These are phyloP conservation scores for Russula olivacea DNA, from an alignment of 768 basidiomycete species.

Conservation along the genomic window DNA sequence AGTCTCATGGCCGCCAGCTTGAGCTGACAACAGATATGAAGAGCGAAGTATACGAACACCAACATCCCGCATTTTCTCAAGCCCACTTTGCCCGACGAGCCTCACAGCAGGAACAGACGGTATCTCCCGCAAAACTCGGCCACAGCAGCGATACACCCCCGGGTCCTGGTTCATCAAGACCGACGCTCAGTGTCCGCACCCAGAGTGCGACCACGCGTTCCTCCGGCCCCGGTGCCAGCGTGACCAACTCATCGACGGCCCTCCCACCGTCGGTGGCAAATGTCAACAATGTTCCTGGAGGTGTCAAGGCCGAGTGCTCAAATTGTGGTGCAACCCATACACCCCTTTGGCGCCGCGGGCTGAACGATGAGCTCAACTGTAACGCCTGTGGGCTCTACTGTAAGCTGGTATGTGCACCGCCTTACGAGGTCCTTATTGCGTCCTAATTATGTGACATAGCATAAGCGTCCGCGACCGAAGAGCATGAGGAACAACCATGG, in stretches of 20 bases:
- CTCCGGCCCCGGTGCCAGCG: slow-evolving; percentile 57
- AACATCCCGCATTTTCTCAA: slow-evolving; percentile 32
- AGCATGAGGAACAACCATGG: slow-evolving; percentile 76
- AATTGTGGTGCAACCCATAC: slow-evolving; percentile 89
- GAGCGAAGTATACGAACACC: slow-evolving; percentile 25
- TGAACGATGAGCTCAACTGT: slow-evolving; percentile 86
- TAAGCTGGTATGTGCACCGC: slow-evolving; percentile 54
- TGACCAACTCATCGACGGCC: slow-evolving; percentile 28
- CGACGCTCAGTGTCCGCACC: slow-evolving; percentile 21
- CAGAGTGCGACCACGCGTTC: slow-evolving; percentile 36
- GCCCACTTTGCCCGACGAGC: slow-evolving; percentile 39
- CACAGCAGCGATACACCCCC: slow-evolving; percentile 27
- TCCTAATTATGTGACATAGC: slow-evolving; percentile 38
- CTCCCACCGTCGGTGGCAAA: slow-evolving; percentile 22
- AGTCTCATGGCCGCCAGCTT: slow-evolving; percentile 23
- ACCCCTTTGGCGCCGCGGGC: slow-evolving; percentile 77
- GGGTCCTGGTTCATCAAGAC: neutral
- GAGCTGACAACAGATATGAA: slow-evolving; percentile 28
- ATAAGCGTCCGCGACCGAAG: slow-evolving; percentile 85
- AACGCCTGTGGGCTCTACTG: slow-evolving; percentile 87
- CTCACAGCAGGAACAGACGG: slow-evolving; percentile 43
- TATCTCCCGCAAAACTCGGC: slow-evolving; percentile 54
- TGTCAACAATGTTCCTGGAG: slow-evolving; percentile 44
- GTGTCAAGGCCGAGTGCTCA: slow-evolving; percentile 76
- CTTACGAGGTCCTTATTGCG: neutral